Evolutionary conservation across 257 asterid genomes (phyloP), one percentile per base, ranked within the genome.

Genomic region (Nicotiana tomentosiformis): DNA sequence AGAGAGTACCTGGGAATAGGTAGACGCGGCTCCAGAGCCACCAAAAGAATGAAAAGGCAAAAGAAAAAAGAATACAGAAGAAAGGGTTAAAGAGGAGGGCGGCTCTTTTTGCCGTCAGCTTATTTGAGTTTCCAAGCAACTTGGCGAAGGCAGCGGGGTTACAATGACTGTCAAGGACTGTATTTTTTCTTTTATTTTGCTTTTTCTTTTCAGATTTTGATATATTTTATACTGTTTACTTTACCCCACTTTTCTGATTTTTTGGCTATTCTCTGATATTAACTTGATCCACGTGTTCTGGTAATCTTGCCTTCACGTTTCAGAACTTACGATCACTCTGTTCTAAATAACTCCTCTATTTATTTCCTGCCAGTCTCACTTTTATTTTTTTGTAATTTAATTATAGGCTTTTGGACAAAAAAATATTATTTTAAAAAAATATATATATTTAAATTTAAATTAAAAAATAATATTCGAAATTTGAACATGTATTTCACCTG

Each of bases 41-140:
- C 85, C 82, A 33, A 88, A 84, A 83, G 85, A 91, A 90, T 84
- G 86, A 68, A 53, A 81, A 58, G 46, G 66, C 49, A 79, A 55
- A 32, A 79, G 77, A 83, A 81, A 11, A 5, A 81, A 74, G 62
- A 82, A 82, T 82, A 86, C 83, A 58, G 82, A 85, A 81, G 87
- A 87, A 88, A 88, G 90, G 93, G 86, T 86, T 66, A 86, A 72
- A 16, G 78, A 0, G 82, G 89, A 88, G 77, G 97, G 94, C 93
- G 90, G 91, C 94, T 87, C 33, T 32, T 32, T 23, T 43, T 77
- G 85, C 83, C 66, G 84, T 84, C 93, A 87, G 86, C 92, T 90
- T 87, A 90, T 72, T 64, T 53, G 83, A 78, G 90, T 83, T 88
- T 89, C 96, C 97, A 72, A 90, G 89, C 91, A 85, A 86, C 82